These are phyloP conservation scores for Ehretia macrophylla DNA, from an alignment of 257 asterid genomes.

Conservation along the genomic window DNA sequence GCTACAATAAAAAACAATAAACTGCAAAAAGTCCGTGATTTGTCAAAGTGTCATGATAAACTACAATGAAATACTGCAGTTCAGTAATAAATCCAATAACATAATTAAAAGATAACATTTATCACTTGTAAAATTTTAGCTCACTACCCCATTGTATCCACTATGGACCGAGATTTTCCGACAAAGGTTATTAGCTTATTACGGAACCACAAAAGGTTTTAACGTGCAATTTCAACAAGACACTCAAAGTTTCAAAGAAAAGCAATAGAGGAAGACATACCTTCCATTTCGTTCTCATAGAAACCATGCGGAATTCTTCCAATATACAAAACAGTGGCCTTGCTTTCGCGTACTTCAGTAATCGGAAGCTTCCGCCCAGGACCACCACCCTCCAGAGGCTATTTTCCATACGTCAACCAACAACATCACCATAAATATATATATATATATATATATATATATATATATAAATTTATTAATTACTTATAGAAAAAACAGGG, in stretches of 20 bases:
- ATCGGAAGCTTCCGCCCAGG: constrained; percentile 49
- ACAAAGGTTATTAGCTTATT: too few species aligned
- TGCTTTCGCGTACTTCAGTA: constrained; percentile 39
- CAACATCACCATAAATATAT: constrained; percentile 3
- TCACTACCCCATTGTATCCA: too few species aligned
- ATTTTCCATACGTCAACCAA: constrained; percentile 2
- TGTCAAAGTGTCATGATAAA: too few species aligned
- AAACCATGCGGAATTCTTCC: constrained; percentile 98
- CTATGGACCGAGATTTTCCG: too few species aligned
- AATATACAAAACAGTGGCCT: constrained; percentile 67
- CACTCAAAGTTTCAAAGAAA: neutral
- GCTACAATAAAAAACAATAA: too few species aligned
- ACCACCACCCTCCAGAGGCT: constrained; percentile 91
- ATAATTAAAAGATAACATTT: too few species aligned
- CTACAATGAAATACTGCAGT: too few species aligned
- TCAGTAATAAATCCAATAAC: too few species aligned
- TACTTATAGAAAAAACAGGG: neutral
- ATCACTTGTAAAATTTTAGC: too few species aligned
- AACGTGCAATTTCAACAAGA: neutral
- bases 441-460: neutral
- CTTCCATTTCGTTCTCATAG: constrained; percentile 94
- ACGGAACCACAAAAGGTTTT: neutral
- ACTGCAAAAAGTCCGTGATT: too few species aligned
- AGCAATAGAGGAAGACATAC: constrained; percentile 24
- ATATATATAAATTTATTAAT: neutral